A percentile compares a stretch with the other conserved stretches of the same genome.
Evolutionary conservation across 139 green algal genomes (phyloP).

Genomic region (Trebouxia sp.): DNA sequence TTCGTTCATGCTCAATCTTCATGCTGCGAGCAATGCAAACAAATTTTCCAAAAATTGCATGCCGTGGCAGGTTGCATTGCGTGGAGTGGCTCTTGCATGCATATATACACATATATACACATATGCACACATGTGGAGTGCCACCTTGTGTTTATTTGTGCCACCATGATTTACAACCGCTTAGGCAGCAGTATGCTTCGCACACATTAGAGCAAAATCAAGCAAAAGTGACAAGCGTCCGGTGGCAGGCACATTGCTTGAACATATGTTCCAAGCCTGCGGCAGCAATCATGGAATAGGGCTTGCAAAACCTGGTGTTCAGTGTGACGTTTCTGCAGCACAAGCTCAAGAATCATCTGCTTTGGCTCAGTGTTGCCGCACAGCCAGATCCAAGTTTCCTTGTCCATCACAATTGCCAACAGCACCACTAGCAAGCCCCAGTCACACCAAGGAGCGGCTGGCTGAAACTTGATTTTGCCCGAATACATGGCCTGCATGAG

Average conservation of each 20-base stretch:
- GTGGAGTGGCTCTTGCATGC: too few species aligned
- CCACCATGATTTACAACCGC: too few species aligned
- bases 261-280: neutral
- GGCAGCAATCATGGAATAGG: neutral
- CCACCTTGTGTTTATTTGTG: too few species aligned
- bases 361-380: neutral
- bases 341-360: conserved; percentile 1
- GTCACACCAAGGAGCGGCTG: conserved; percentile 2
- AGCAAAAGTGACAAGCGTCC: too few species aligned
- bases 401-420: conserved; percentile 24
- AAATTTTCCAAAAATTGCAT: too few species aligned
- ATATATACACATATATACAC: too few species aligned
- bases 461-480: conserved; percentile 6
- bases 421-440: conserved; percentile 24
- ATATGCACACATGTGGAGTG: too few species aligned
- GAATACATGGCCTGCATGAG: conserved; percentile 7
- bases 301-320: conserved; percentile 9
- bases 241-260: too few species aligned
- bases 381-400: neutral
- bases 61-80: too few species aligned
- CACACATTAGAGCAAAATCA: too few species aligned
- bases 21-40: neutral
- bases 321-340: neutral
- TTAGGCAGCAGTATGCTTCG: too few species aligned
- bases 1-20: neutral